phyloP scores from a whole-genome alignment of 208 protist species.

The Trypanosoma theileri region DNA sequence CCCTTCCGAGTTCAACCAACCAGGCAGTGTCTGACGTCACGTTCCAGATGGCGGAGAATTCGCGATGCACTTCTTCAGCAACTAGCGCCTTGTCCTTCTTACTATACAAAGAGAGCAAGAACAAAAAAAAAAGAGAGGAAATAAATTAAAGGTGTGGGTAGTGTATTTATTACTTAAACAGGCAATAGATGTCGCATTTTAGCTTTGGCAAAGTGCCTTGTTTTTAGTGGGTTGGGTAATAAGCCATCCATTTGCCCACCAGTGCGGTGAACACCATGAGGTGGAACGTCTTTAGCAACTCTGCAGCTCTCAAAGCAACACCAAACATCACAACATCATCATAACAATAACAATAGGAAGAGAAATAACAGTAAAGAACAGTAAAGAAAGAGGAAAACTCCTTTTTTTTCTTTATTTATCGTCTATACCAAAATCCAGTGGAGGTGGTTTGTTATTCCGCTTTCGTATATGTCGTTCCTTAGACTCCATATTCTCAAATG shows the following conservation, averaged over 20 bases:
- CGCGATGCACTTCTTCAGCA: not conserved
- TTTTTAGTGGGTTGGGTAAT: too few species aligned
- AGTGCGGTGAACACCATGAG: too few species aligned
- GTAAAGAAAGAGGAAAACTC: not conserved
- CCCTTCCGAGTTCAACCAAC: too few species aligned
- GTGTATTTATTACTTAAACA: not conserved
- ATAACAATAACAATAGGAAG: not conserved
- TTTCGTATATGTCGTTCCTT: slow-evolving; percentile 46
- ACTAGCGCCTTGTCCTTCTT: not conserved
- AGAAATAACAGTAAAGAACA: not conserved
- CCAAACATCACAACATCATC: too few species aligned
- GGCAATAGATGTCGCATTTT: too few species aligned
- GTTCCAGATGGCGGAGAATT: too few species aligned
- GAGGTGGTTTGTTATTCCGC: slow-evolving; percentile 48
- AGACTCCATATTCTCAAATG: slow-evolving; percentile 62
- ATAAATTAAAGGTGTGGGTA: not conserved
- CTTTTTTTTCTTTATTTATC: slow-evolving; percentile 15
- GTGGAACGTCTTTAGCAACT: too few species aligned
- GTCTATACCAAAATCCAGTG: slow-evolving; percentile 67
- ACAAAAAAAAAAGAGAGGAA: not conserved
- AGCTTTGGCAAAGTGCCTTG: too few species aligned
- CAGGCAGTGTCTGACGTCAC: too few species aligned
- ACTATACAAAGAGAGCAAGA: not conserved
- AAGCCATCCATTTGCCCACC: too few species aligned
- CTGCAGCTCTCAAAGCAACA: too few species aligned